Base-by-base conservation (phyloP, 257 asterid species). In the Solanum peruvianum region DNA sequence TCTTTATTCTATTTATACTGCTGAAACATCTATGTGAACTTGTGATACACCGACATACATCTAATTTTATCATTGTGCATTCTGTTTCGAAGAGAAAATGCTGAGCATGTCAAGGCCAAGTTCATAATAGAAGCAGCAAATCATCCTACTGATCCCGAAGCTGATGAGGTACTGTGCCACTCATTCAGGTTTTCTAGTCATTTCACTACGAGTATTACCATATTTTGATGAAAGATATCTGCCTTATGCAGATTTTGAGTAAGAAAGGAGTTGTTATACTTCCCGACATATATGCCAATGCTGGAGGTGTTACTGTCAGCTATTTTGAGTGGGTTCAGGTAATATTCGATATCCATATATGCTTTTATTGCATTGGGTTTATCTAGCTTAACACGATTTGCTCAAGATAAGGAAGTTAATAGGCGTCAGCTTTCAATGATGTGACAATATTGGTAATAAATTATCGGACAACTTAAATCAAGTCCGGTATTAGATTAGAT, bases 301-400 rank as follows among this genome's bases (percentile, higher is more conserved):
- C 99, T 31, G 99, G 99, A 89, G 99, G 98, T 58, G 99, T 96
- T 83, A 96, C 98, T 6, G 99, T 96, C 82, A 96, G 98, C 87
- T 96, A 96, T 84, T 96, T 96, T 60, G 99, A 96, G 91, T 96
- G 99, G 99, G 99, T 96, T 87, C 98, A 96, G 99, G 98, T 96
- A 93, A 80, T 29, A 80, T 80, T n/a, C 1, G 15, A 80, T 80
- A 80, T 27, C 84, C 47, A 45, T n/a, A 42, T 77, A 27, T 77
- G 9, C 60, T 44, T 77, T 77, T 16, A 76, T 76, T 42, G 44
- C 62, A 44, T 44, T 77, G 37, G 60, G 12, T 47, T n/a, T 78
- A 45, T 45, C 60, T 8, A 45, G 64, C 8, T 78, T 25, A 18
- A 47, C 3, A 9, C 41, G 11, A 44, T 78, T 45, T 45, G 23